Base-by-base conservation (phyloP, 768 basidiomycete genomes). In the Rhizopogon vesiculosus region DNA sequence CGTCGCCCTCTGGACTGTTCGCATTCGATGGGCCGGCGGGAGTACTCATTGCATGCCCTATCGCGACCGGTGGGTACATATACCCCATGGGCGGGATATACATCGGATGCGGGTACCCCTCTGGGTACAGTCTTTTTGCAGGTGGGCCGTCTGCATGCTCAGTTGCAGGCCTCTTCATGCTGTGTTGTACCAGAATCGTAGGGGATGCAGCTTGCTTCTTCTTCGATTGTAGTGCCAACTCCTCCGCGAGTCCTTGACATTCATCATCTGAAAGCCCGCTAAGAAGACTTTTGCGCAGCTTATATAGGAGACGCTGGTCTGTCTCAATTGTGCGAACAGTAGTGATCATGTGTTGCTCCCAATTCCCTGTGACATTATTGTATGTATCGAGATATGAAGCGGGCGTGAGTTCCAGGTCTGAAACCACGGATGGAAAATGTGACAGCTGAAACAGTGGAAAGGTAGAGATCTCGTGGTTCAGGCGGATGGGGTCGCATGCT, bases 361-460 rank as follows among this genome's bases (percentile, higher is more conserved):
- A 89, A 53, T 84, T 78, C 0, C 78, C 72, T 0, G 82, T 76
- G 2, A 64, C 56, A 7, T 77, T 72, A 55, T 83, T 79, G 64
- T 78, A 88, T 3, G 81, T 75, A 59, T 89, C 87, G 43, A 89
- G 71, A 62, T 82, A 87, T 2, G 84, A 80, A 12, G 69, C 66
- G 1, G 74, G 53, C 0, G 73, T 72, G 15, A 89, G 72, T 7
- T 79, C 79, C 19, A 89, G 76, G 59, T 85, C 83, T 12, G 72
- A 65, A 3, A 83, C 74, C 55, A 89, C 72, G 7, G 78, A 69
- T 7, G 74, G 67, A 58, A 85, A 75, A 25, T 77, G 74, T 5
- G 80, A 76, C 7, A 89, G 73, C 46, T 81, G 81, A 66, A 88
- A 85, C 41, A 81, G 77, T 0, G 87, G 87, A 58, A 87, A 89